These are phyloP conservation scores for Aciculoconidium aculeatum DNA, from an alignment of 805 yeast genomes.

Conservation along the genomic window DNA sequence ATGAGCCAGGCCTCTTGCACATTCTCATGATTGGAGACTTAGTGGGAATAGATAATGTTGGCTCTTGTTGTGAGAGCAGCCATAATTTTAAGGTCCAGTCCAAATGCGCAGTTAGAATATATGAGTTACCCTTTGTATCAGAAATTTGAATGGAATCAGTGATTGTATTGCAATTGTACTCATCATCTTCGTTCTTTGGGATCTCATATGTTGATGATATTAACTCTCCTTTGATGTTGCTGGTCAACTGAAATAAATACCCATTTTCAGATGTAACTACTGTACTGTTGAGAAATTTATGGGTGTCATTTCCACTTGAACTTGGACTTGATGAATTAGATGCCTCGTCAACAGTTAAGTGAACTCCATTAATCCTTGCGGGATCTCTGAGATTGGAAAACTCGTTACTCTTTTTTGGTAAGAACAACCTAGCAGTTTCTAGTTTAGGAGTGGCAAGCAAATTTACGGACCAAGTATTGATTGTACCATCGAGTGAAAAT, in stretches of 20 bases:
- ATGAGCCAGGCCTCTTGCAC: conserved; percentile 12
- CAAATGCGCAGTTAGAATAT: conserved; percentile 14
- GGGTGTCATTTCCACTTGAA: not conserved
- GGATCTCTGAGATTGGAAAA: conserved; percentile 7
- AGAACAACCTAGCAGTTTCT: conserved; percentile 11
- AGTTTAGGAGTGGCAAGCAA: conserved; percentile 24
- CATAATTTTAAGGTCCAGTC: conserved; percentile 22
- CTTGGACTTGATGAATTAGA: not conserved
- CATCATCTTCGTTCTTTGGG: conserved; percentile 3
- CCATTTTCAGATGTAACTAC: conserved; percentile 18
- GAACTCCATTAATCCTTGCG: conserved; percentile 6
- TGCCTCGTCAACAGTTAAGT: too few species aligned
- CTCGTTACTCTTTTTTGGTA: conserved; percentile 8
- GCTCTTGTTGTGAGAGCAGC: conserved; percentile 8
- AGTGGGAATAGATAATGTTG: conserved; percentile 17
- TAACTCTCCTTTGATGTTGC: conserved; percentile 11
- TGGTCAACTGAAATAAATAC: conserved; percentile 12
- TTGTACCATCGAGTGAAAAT: conserved; percentile 19
- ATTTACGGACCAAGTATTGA: conserved; percentile 31
- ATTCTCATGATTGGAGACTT: conserved; percentile 14
- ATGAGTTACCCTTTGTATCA: conserved; percentile 1
- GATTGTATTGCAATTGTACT: conserved; percentile 2
- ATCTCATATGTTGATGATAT: conserved; percentile 8
- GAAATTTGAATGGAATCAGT: conserved; percentile 5
- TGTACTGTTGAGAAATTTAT: conserved; percentile 14